Base-by-base conservation (phyloP, 495 filamentous ascomycete species). In the Hypomontagnella monticulosa region DNA sequence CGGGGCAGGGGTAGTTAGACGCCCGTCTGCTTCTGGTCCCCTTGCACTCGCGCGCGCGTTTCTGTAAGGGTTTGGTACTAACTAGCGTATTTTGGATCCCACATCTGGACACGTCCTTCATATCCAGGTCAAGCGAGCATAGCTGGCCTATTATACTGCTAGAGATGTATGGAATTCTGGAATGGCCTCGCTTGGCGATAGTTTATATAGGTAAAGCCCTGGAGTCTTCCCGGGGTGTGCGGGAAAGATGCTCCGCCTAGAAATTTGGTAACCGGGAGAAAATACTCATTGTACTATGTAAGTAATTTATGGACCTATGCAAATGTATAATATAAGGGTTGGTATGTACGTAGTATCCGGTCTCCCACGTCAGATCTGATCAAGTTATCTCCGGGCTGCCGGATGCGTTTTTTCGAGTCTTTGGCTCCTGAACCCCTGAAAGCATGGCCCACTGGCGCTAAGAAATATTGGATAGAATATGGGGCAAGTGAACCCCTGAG, bases 361-460 rank as follows among this genome's bases (percentile, higher is more conserved):
- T 38, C 23, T 70, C 52, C 51, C 57, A 66, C 46, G 61, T 66
- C 44, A 70, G 66, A 70, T 70, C 66, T 52, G 66, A 65, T 65
- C 55, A 65, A 27, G 38, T 64, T 61, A 70, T 70, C 66, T 70
- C 66, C 57, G 66, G 57, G 51, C 52, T 70, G 38, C 57, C 57
- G 66, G 61, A 47, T 33, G 46, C 34, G 23, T 27, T 27, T 27
- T 65, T 51, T 57, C n/a, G 50, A 49, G 27, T 18, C 15, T 34
- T 60, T 61, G 40, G 38, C 49, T 47, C 14, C 23, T 49, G 10
- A 57, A 51, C 60, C 66, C 66, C 54, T 60, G 65, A 52, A 60
- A 48, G 44, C 30, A 33, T 50, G 55, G 44, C 20, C 59, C 55
- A 53, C 43, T 36, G 50, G 37, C 50, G 48, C 36, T 42, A 44